Evolutionary conservation across 768 basidiomycete genomes (phyloP).

Genomic region (Boletus subparvulus): DNA sequence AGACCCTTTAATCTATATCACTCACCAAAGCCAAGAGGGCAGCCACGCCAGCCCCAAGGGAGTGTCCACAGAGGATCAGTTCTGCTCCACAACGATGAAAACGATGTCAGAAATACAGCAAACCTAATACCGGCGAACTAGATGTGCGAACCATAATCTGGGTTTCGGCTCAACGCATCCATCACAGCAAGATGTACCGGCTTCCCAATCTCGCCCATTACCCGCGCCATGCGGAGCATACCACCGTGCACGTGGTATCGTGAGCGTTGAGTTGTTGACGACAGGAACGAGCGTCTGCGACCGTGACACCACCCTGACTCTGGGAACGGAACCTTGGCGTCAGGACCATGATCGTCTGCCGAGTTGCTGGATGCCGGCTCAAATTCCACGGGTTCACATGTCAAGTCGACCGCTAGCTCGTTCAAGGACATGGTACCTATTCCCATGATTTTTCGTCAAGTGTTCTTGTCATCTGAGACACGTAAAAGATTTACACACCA

Average conservation of each 20-base stretch:
- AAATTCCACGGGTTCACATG: conserved; percentile 73
- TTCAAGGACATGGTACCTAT: conserved; percentile 83
- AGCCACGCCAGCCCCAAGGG: conserved; percentile 81
- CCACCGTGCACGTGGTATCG: conserved; percentile 75
- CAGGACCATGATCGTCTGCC: conserved; percentile 24
- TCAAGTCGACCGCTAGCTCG: conserved; percentile 82
- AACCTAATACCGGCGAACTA: not conserved
- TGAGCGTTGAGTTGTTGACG: conserved; percentile 20
- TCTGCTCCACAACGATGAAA: conserved; percentile 38
- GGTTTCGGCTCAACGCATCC: conserved; percentile 66
- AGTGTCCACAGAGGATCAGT: conserved; percentile 78
- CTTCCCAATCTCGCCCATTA: conserved; percentile 74
- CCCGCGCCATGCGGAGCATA: conserved; percentile 75
- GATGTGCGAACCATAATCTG: conserved; percentile 61
- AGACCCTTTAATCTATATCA: conserved; percentile 1
- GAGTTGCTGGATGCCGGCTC: conserved; percentile 47
- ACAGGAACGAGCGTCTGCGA: conserved; percentile 27
- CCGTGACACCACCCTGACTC: conserved; percentile 22
- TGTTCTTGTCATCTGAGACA: not conserved
- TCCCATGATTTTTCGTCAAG: conserved; percentile 4
- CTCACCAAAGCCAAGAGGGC: conserved; percentile 69
- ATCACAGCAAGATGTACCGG: conserved; percentile 76
- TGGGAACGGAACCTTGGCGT: conserved; percentile 40
- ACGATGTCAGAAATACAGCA: not conserved
- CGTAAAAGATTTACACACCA: conserved; percentile 38